Evolutionary conservation across 1,284 basidiomycete species (phyloP), one percentile per base, ranked within the genome.

Genomic region (Trametes sp.): DNA sequence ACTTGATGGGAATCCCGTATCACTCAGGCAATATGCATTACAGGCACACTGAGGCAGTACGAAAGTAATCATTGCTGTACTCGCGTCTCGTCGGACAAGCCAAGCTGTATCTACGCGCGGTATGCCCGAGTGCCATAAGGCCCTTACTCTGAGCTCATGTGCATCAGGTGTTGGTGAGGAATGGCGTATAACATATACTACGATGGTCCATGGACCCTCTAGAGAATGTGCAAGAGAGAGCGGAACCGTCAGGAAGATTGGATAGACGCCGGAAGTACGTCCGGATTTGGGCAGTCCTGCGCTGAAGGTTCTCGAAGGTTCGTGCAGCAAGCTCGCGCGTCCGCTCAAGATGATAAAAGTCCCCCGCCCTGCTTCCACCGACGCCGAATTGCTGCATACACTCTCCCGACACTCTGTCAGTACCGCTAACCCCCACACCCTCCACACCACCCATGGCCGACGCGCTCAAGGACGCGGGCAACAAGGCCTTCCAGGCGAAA

Each of bases 401-500:
- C 42, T 4, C 42, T 11, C 13, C 33, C n/a, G 29, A 28, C 41
- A 54, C 57, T 50, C 55, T 24, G 24, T 2, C 16, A 44, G 51
- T 55, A 31, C 35, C 45, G 48, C 50, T 2, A 41, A 23, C 58
- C 6, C 24, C 16, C 33, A 31, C 28, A 14, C 45, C 28, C 35
- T 28, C 35, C 35, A 28, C 35, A 42, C 35, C 21, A 42, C 21
- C 48, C 59, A 74, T 74, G 73, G 74, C 73, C 49, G 73, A 81
- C 75, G 79, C 87, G 66, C 84, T 96, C 74, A 98, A 98, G 83
- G 93, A 95, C 72, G 87, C 90, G 76, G 96, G 96, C 74, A 98
- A 98, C 86, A 96, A 96, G 77, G 94, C 94, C 42, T 98, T 98
- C 81, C 84, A 92, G 36, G 93, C 94, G 59, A 98, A 97, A 78